Evolutionary conservation across 257 asterid genomes (phyloP), one percentile per base, ranked within the genome.

Genomic region (Gardenia jasminoides): DNA sequence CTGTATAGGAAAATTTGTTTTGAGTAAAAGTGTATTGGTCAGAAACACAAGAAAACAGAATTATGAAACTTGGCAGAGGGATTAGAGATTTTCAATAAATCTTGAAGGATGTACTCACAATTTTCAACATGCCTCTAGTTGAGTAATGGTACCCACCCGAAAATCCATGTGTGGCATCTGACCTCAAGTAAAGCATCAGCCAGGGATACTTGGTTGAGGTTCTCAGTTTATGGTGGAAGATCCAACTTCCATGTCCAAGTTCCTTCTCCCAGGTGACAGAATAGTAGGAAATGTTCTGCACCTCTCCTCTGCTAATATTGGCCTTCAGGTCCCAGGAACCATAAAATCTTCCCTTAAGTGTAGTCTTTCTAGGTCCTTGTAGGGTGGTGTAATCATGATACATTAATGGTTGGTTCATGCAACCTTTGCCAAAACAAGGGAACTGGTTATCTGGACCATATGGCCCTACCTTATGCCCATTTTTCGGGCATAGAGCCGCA

Each of bases 81-180:
- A 44, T 30, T 0, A 31, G 16, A 48, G 48, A 3, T 26, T 7
- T 31, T 1, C 41, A 24, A 39, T 20, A 9, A 64, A 58, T 56
- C 24, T 10, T 41, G 58, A 64, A 56, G 52, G 78, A 74, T 30
- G 30, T 50, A 76, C 98, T 89, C 78, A 93, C 97, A 56, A 82
- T 89, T 82, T 92, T 92, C 41, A 87, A 75, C 98, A 92, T 93
- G 67, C 98, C 98, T 74, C 98, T 85, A 3, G 95, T 89, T 76
- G 89, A 84, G 83, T 90, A 92, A 75, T 93, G 97, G 82, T 92
- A 93, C 48, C 98, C 98, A 62, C 98, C 97, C 22, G 97, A 93
- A 68, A 89, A 87, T 44, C 97, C 97, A 24, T 71, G 72, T 0
- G 96, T 89, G 79, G 97, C 89, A 74, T 92, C 98, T 67, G 98